These are phyloP conservation scores for Daldinia bambusicola DNA, from an alignment of 495 filamentous ascomycete genomes.

Conservation along the genomic window DNA sequence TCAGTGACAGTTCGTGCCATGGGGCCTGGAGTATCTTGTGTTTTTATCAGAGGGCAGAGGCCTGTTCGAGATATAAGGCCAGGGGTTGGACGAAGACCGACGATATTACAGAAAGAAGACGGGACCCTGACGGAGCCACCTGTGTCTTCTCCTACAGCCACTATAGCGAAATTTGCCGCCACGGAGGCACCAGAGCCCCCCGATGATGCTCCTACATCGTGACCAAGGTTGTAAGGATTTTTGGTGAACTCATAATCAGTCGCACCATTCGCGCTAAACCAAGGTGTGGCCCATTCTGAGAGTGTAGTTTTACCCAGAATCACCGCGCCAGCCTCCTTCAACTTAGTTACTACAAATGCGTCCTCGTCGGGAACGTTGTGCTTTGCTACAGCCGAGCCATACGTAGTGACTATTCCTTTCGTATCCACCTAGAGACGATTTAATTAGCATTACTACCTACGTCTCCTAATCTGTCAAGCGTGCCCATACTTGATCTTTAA, in stretches of 20 bases:
- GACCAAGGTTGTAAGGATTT: conserved; percentile 36
- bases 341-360: conserved; percentile 54
- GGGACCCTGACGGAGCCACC: conserved; percentile 40
- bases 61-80: conserved; percentile 49
- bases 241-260: conserved; percentile 36
- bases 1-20: conserved; percentile 53
- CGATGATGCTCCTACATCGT: conserved; percentile 39
- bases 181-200: conserved; percentile 48
- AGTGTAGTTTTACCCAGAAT: conserved; percentile 54
- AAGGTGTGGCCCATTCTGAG: conserved; percentile 36
- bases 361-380: conserved; percentile 35
- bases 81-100: conserved; percentile 39
- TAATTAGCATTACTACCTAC: conserved; percentile 3
- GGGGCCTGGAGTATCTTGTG: conserved; percentile 52
- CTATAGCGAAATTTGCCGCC: conserved; percentile 46
- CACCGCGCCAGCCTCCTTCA: conserved; percentile 57
- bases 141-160: conserved; percentile 46
- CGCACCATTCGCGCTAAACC: conserved; percentile 34
- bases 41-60: conserved; percentile 48
- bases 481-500: conserved; percentile 44
- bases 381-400: conserved; percentile 34
- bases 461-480: background rate
- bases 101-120: conserved; percentile 38
- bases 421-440: conserved; percentile 30
- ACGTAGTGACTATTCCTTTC: conserved; percentile 42